Conservation (phyloP, 2,329 filamentous ascomycete species). For the Colletotrichum sp. region DNA sequence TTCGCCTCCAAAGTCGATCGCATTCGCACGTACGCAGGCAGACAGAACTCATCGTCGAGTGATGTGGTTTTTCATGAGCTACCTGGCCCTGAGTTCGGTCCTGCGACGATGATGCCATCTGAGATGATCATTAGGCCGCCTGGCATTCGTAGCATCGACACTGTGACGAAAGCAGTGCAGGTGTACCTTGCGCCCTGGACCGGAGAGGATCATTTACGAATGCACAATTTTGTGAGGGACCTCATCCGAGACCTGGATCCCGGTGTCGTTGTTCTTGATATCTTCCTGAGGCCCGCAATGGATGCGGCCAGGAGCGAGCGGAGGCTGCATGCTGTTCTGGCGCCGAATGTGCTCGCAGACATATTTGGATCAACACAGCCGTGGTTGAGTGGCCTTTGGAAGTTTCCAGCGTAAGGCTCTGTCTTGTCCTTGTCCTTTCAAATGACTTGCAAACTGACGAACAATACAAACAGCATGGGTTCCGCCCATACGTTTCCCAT, state of each 20-base stretch:
- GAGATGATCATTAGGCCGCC: constrained; percentile 22
- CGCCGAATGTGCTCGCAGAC: constrained; percentile 48
- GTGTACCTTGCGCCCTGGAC: constrained; percentile 31
- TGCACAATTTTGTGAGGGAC: constrained; percentile 27
- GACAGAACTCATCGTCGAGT: constrained; percentile 14
- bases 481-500: constrained; percentile 51
- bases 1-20: constrained; percentile 13
- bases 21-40: constrained; percentile 18
- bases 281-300: constrained; percentile 29
- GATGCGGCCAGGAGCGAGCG: constrained; percentile 26
- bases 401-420: constrained; percentile 41
- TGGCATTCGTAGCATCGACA: constrained; percentile 21
- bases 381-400: constrained; percentile 38
- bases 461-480: constrained; percentile 33
- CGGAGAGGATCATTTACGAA: constrained; percentile 30
- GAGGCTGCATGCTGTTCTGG: constrained; percentile 39
- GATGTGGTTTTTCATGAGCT: constrained; percentile 30
- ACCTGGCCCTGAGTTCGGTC: constrained; percentile 22
- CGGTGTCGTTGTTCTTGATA: constrained; percentile 35
- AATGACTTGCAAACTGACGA: neutral
- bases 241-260: constrained; percentile 36
- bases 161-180: constrained; percentile 20
- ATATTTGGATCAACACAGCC: constrained; percentile 42
- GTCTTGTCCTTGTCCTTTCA: neutral
- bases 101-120: constrained; percentile 19